Percentiles rank a stretch among this genome's conserved stretches.
These are phyloP conservation scores for Atractiella rhizophila DNA, from an alignment of 768 basidiomycete species.

Conservation along the genomic window DNA sequence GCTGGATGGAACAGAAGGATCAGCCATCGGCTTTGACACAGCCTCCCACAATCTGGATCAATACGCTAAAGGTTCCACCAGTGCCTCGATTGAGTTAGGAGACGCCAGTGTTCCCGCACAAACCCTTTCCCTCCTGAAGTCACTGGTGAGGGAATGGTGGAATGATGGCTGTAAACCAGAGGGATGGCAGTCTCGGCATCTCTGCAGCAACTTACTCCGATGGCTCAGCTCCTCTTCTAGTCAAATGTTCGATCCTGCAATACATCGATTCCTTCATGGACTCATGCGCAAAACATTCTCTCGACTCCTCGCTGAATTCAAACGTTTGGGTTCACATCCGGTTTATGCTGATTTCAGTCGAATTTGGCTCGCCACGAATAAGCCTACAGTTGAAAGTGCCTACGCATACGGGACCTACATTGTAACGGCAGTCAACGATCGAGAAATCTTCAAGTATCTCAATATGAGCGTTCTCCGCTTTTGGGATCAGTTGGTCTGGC, in stretches of 20 bases:
- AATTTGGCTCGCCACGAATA: conserved; percentile 73
- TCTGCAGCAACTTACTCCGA: conserved; percentile 84
- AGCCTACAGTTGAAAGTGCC: conserved; percentile 72
- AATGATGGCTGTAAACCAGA: conserved; percentile 41
- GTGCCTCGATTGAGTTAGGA: conserved; percentile 36
- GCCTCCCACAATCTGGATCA: conserved; percentile 73
- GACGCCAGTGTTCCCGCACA: conserved; percentile 69
- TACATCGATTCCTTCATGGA: conserved; percentile 78
- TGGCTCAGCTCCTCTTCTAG: conserved; percentile 75
- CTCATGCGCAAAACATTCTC: conserved; percentile 97
- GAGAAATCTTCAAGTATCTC: conserved; percentile 85
- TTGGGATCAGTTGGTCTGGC: conserved; percentile 82
- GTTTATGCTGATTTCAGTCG: conserved; percentile 81
- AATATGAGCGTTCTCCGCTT: conserved; percentile 61
- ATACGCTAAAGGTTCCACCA: conserved; percentile 45
- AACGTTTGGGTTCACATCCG: conserved; percentile 71
- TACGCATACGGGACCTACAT: conserved; percentile 90
- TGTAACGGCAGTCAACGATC: conserved; percentile 68
- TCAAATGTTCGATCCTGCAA: conserved; percentile 67
- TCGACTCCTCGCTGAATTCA: conserved; percentile 87
- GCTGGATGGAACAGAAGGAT: conserved; percentile 52
- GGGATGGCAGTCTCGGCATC: conserved; percentile 17
- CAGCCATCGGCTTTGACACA: conserved; percentile 70
- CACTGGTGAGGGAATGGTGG: conserved; percentile 74
- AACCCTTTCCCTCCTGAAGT: conserved; percentile 57